Evolutionary conservation across 192 early-diverging fungal genomes (phyloP), one percentile per base, ranked within the genome.

Genomic region (Linnemannia zychae): DNA sequence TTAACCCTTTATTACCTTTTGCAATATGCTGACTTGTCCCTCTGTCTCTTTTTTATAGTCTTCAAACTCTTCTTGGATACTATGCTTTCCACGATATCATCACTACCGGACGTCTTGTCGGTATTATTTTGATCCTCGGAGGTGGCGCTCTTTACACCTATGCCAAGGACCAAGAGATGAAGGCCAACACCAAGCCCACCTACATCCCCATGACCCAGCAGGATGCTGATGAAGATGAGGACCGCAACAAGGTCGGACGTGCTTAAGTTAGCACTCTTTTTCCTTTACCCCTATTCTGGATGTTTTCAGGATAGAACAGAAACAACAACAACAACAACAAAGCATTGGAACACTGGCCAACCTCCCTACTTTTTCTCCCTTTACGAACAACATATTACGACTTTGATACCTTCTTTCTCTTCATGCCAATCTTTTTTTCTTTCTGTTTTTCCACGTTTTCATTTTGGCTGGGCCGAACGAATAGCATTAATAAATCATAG

Each of bases 91-190:
- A 38, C 13, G 88, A 89, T 34, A 37, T 78, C 33, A 81, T 89
- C 52, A 89, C 87, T 16, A 34, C 76, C 20, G 88, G 87, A 24
- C 87, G 82, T 78, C 75, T 89, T 20, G 72, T 70, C n/a, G 88
- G 87, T 12, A 89, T 88, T 37, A 66, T 88, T 24, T 48, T 89
- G 74, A 89, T 89, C 48, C 74, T 89, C 7, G 66, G 53, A 36
- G 88, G 88, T 24, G 77, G 80, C 33, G 77, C 87, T 33, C 57
- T 83, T 40, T 89, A 89, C 65, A 87, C 88, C 28, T 89, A 72
- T 44, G 72, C 87, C 36, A 89, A 84, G 72, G 87, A 87, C 40
- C 68, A 76, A 44, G 86, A 87, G 68, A 84, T 84, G 82, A 48
- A 66, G 15, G 82, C 77, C 52, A 79, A 79, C 46, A 71, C 82